Evolutionary conservation across 176 grass and related monocot species (phyloP), one percentile per base, ranked within the genome.

Genomic region (Oryza punctata): DNA sequence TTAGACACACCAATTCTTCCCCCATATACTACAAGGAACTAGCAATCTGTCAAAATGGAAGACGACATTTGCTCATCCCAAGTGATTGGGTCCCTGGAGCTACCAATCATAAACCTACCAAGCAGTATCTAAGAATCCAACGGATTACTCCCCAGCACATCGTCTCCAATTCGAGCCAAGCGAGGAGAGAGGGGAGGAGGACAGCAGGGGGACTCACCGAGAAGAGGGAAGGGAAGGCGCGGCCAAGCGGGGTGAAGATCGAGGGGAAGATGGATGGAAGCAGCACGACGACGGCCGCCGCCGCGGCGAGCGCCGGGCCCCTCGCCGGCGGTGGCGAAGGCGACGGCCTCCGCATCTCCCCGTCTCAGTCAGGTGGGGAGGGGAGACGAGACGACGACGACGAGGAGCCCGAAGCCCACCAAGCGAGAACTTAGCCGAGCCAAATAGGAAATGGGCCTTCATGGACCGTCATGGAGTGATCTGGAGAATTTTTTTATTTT

Each of bases 211-310:
- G 16, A 23, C 89, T 83, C 45, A 95, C 89, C 5, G 93, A 98
- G 87, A 98, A 98, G 77, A 98, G 82, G 27, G 92, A 93, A 77
- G 85, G 92, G 65, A 82, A 93, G 60, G 88, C 80, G 74, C 57
- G 76, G 3, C 89, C 93, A 28, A 93, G 89, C 23, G 89, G 91
- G 37, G 79, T 88, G 72, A 95, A 89, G 12, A 91, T 43, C 40
- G 76, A 37, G 3, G 93, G 89, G 74, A 89, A 90, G 13, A 95
- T 63, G 60, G 69, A 38, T 35, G 93, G 96, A 11, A 95, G 87
- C 2, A 98, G 84, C 43, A 95, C 66, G 28, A 95, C 66, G 28
- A 95, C 69, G 16, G 38, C 67, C 3, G 78, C 88, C 8, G 79
- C 88, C 9, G 78, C 78, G 8, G 63, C 68, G 25, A 81, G 47